Percentiles rank a stretch among this genome's conserved stretches.
Evolutionary conservation across 2,329 filamentous ascomycete genomes (phyloP).

Genomic region (Aureobasidium sp.): DNA sequence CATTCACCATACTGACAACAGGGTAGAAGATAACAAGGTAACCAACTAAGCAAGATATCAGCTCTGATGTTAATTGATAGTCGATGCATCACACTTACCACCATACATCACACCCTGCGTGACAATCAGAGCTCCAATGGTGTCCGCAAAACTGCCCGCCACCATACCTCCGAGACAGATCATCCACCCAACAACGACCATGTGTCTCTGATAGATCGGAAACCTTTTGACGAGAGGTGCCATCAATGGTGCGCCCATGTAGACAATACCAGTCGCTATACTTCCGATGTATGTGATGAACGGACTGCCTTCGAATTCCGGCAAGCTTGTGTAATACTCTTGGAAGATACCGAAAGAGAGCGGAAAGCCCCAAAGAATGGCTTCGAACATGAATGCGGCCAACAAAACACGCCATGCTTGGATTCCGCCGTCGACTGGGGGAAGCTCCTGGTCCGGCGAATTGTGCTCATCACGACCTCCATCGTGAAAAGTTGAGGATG

Average conservation of each 20-base stretch:
- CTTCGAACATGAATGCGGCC: slow-evolving; percentile 54
- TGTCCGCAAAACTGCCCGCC: slow-evolving; percentile 51
- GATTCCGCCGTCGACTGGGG: slow-evolving; percentile 25
- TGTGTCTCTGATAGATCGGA: slow-evolving; percentile 44
- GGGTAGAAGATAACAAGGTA: slow-evolving; percentile 51
- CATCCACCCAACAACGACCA: slow-evolving; percentile 52
- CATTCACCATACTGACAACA: slow-evolving; percentile 34
- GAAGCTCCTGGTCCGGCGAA: too few relatives aligned
- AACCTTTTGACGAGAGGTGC: slow-evolving; percentile 49
- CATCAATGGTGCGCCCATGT: slow-evolving; percentile 58
- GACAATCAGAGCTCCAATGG: slow-evolving; percentile 60
- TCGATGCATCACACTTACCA: slow-evolving; percentile 41
- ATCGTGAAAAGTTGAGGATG: too few relatives aligned
- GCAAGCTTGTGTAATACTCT: slow-evolving; percentile 69
- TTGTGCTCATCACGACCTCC: too few relatives aligned
- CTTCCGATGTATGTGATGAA: slow-evolving; percentile 71
- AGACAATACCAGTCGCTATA: slow-evolving; percentile 63
- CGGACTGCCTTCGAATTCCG: slow-evolving; percentile 59
- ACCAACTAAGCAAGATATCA: slow-evolving; percentile 60
- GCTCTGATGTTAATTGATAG: too few relatives aligned
- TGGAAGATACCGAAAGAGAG: slow-evolving; percentile 78
- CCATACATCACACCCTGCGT: slow-evolving; percentile 67
- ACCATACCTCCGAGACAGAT: slow-evolving; percentile 29
- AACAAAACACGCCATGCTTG: slow-evolving; percentile 30
- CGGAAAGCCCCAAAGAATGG: slow-evolving; percentile 68